phyloP scores from a whole-genome alignment of 2,329 filamentous ascomycete genomes.

The Claviceps digitariae region DNA sequence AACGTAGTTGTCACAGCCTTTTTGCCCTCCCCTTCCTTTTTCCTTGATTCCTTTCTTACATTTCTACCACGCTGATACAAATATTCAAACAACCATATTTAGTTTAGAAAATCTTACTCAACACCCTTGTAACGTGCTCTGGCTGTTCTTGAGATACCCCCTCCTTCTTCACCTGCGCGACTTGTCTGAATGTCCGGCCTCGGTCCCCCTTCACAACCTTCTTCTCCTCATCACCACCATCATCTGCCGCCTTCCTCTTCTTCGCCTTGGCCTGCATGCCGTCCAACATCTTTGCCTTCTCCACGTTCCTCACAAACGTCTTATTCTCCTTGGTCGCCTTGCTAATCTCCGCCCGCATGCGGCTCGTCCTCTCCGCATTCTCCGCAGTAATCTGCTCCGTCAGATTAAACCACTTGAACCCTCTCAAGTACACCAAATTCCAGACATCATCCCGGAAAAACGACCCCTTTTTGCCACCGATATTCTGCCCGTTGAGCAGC shows the following conservation, averaged over 20 bases:
- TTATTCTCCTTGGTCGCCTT: slow-evolving; percentile 68
- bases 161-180: slow-evolving; percentile 40
- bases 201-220: slow-evolving; percentile 11
- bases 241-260: slow-evolving; percentile 22
- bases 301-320: slow-evolving; percentile 65
- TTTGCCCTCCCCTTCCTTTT: too few species aligned
- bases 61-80: neutral
- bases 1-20: too few species aligned
- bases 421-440: slow-evolving; percentile 69
- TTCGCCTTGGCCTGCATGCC: slow-evolving; percentile 51
- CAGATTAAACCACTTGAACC: slow-evolving; percentile 68
- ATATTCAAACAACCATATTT: neutral
- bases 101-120: slow-evolving; percentile 50
- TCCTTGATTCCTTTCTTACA: too few species aligned
- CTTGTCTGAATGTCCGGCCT: slow-evolving; percentile 51
- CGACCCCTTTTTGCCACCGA: slow-evolving; percentile 71
- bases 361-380: slow-evolving; percentile 63
- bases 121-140: slow-evolving; percentile 43
- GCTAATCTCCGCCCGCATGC: slow-evolving; percentile 65
- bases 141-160: slow-evolving; percentile 31
- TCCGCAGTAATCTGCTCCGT: slow-evolving; percentile 71
- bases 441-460: slow-evolving; percentile 81
- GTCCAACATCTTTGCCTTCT: slow-evolving; percentile 66
- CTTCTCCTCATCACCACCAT: slow-evolving; percentile 10
- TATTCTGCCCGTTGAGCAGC: slow-evolving; percentile 61